Conservation (phyloP, 345 rosid genomes). For the Camelina hispida region DNA sequence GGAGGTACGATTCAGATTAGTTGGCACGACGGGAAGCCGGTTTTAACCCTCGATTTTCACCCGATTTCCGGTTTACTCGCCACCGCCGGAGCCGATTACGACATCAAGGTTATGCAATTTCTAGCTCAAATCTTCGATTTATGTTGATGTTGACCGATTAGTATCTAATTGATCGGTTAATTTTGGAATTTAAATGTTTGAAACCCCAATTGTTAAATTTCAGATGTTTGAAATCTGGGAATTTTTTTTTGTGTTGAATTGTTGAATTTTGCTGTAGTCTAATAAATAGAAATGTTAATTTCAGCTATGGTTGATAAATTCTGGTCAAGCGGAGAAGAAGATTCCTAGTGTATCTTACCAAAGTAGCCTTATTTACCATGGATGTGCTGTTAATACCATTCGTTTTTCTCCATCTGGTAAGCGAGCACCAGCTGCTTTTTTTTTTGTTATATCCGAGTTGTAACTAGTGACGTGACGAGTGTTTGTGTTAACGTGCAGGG, state of each 20-base stretch:
- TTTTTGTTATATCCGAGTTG: neutral
- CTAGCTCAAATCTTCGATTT: neutral
- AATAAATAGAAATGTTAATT: neutral
- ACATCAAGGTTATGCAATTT: slow-evolving; percentile 65
- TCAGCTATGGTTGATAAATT: slow-evolving; percentile 74
- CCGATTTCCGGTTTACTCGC: slow-evolving; percentile 85
- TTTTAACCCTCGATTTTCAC: slow-evolving; percentile 87
- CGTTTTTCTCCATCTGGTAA: slow-evolving; percentile 90
- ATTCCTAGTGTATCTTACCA: slow-evolving; percentile 74
- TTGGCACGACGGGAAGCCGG: slow-evolving; percentile 92
- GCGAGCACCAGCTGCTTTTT: neutral
- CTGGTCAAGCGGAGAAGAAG: slow-evolving; percentile 65
- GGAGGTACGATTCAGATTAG: slow-evolving; percentile 94
- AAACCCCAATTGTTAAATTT: neutral
- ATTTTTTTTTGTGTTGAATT: neutral
- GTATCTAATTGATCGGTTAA: neutral
- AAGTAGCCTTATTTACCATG: slow-evolving; percentile 77
- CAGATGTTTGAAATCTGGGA: neutral
- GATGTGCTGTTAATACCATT: slow-evolving; percentile 75
- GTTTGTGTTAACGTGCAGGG: slow-evolving; percentile 54
- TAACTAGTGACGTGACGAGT: neutral
- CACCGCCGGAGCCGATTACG: slow-evolving; percentile 97
- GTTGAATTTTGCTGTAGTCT: neutral
- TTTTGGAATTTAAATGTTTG: neutral
- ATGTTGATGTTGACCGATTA: neutral